Evolutionary conservation across 1,284 basidiomycete species (phyloP).

Genomic region (Melampsora americana): DNA sequence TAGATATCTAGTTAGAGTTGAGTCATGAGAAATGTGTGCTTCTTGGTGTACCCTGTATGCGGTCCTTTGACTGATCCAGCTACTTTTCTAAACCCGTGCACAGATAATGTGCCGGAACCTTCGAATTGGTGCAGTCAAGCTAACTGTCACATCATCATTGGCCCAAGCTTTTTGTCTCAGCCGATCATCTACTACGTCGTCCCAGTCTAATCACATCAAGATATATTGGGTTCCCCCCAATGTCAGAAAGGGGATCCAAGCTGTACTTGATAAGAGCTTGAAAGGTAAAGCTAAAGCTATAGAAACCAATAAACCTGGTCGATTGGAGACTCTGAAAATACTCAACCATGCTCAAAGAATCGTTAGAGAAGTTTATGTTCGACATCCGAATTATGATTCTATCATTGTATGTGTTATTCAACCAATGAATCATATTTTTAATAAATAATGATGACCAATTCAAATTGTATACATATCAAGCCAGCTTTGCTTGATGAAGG

Average conservation of each 20-base stretch:
- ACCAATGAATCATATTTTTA: no score
- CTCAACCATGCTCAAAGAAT: slow-evolving; percentile 55
- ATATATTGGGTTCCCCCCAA: slow-evolving; percentile 28
- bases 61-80: no score
- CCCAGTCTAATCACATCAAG: slow-evolving; percentile 27
- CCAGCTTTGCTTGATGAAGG: slow-evolving; percentile 58
- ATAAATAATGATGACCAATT: no score
- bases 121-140: slow-evolving; percentile 74
- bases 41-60: no score
- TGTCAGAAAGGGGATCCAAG: slow-evolving; percentile 49
- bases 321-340: slow-evolving; percentile 49
- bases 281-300: slow-evolving; percentile 49
- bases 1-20: slow-evolving; percentile 75
- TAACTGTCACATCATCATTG: slow-evolving; percentile 75
- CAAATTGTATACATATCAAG: no score
- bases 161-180: slow-evolving; percentile 71
- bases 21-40: no score
- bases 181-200: not conserved
- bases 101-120: slow-evolving; percentile 67
- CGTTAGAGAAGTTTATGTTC: slow-evolving; percentile 73
- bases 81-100: no score
- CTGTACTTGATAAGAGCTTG: slow-evolving; percentile 46
- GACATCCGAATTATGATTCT: slow-evolving; percentile 82
- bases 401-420: slow-evolving; percentile 58
- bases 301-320: slow-evolving; percentile 51